phyloP scores from a whole-genome alignment of 1,284 basidiomycete genomes.

The Amylostereum chailletii region DNA sequence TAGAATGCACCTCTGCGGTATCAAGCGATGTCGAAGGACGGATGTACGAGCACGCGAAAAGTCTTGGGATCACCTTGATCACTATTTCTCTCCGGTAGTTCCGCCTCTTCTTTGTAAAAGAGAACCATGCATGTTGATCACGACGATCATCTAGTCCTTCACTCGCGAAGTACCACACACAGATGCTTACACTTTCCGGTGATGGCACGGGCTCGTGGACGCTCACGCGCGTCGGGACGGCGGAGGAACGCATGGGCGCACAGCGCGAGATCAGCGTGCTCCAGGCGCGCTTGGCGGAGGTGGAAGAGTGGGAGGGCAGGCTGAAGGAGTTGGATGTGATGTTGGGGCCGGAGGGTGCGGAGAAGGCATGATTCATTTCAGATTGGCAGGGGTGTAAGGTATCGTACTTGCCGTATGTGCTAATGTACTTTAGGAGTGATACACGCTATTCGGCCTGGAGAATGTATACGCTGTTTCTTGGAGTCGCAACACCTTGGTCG shows the following conservation, averaged over 20 bases:
- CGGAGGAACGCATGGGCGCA: constrained; percentile 64
- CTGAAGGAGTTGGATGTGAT: constrained; percentile 48
- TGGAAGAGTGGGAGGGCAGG: constrained; percentile 56
- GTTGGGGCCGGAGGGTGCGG: constrained; percentile 31
- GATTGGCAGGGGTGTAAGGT: background rate
- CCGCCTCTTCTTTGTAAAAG: constrained; percentile 10
- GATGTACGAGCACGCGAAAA: constrained; percentile 94
- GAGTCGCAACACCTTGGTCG: no score
- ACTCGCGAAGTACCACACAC: constrained; percentile 77
- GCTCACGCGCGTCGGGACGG: constrained; percentile 61
- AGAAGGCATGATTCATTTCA: constrained; percentile 13
- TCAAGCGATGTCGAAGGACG: constrained; percentile 93
- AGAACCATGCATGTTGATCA: no score
- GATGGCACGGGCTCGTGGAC: constrained; percentile 64
- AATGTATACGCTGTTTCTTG: no score
- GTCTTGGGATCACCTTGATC: constrained; percentile 88
- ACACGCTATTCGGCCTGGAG: no score
- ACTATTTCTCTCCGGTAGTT: constrained; percentile 74
- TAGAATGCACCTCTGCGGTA: constrained; percentile 94
- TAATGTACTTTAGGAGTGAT: background rate
- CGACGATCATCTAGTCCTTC: constrained; percentile 44
- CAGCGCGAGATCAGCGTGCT: constrained; percentile 63
- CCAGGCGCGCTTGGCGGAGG: constrained; percentile 59
- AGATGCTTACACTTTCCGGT: constrained; percentile 68
- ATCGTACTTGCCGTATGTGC: background rate